Percentiles rank a stretch among this genome's conserved stretches.
Conservation (phyloP, 768 basidiomycete genomes). For the Leucosporidium scottii region DNA sequence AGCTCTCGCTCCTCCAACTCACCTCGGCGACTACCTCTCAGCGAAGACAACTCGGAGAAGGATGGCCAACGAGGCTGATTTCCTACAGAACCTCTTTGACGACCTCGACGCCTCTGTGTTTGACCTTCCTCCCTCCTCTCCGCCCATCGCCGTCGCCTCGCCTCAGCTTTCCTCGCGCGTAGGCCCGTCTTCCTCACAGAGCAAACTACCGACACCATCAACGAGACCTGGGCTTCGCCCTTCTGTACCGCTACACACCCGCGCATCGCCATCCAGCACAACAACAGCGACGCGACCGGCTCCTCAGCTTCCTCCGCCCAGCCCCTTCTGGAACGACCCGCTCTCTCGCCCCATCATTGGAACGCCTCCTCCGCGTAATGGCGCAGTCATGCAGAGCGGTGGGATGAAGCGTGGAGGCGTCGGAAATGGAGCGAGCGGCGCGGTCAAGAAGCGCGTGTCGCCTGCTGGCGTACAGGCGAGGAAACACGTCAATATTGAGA, state of each 20-base stretch:
- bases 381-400: constrained; percentile 1
- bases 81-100: constrained; percentile 53
- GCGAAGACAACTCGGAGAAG: too few relatives aligned
- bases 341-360: background rate
- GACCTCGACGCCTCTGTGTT: constrained; percentile 55
- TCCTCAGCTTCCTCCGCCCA: constrained; percentile 1
- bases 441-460: background rate
- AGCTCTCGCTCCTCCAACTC: too few relatives aligned
- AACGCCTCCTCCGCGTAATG: background rate
- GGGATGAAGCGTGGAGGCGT: background rate
- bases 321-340: constrained; percentile 10
- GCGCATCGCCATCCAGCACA: background rate
- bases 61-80: constrained; percentile 50
- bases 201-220: background rate
- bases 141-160: constrained; percentile 21
- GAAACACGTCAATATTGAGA: background rate
- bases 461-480: background rate
- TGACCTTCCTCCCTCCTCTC: constrained; percentile 46
- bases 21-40: too few relatives aligned
- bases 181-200: background rate
- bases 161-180: constrained; percentile 3
- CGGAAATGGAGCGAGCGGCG: constrained; percentile 28
- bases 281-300: background rate
- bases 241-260: background rate
- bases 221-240: background rate